Evolutionary conservation across 2,329 filamentous ascomycete species (phyloP).

Genomic region (Curvularia sp.): DNA sequence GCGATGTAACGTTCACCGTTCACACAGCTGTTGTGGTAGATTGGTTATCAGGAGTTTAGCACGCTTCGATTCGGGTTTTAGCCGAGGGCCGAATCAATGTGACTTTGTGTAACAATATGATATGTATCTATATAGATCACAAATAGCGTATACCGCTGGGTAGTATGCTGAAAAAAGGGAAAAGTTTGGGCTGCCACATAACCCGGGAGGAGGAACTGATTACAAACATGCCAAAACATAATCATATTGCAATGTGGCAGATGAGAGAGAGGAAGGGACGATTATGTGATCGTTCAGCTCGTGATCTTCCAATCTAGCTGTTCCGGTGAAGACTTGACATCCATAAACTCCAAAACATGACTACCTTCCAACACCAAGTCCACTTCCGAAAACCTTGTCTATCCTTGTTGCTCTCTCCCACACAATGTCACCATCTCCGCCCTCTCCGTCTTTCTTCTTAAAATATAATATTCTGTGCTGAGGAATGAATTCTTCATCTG

Average conservation of each 20-base stretch:
- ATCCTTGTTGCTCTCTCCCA: conserved; percentile 60
- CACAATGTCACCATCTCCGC: conserved; percentile 48
- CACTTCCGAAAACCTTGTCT: conserved; percentile 59
- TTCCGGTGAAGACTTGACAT: background rate
- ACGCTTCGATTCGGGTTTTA: no score
- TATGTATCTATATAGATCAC: no score
- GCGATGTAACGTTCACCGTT: background rate
- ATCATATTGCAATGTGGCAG: background rate
- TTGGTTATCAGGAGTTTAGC: background rate
- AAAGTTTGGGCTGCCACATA: background rate
- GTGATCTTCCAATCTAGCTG: background rate
- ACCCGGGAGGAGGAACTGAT: background rate
- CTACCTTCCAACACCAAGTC: conserved; percentile 27
- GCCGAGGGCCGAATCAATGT: no score
- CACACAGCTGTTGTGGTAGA: background rate
- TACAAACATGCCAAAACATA: background rate
- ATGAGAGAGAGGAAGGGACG: background rate
- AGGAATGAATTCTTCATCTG: conserved; percentile 65
- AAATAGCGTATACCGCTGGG: no score
- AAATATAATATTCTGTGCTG: conserved; percentile 62
- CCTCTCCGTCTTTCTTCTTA: conserved; percentile 48
- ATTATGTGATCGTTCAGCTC: background rate
- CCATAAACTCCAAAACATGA: background rate
- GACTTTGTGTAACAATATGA: no score
- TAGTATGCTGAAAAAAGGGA: background rate